A percentile compares a stretch with the other conserved stretches of the same genome.
Conservation (phyloP, 1,284 basidiomycete species). For the Mycocalia duriaeana region DNA sequence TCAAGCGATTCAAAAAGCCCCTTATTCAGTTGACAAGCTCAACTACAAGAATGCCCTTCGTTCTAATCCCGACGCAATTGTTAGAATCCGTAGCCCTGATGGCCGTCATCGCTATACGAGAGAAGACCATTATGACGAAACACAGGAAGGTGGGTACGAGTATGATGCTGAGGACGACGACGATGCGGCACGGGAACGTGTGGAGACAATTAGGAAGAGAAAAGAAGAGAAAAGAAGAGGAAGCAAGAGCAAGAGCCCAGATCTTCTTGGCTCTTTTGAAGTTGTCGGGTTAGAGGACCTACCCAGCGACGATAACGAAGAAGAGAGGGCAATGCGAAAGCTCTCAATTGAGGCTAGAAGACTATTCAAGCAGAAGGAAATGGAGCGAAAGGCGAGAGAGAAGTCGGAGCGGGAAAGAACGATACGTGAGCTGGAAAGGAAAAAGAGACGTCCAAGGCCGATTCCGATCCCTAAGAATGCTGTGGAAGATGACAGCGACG, state of each 20-base stretch:
- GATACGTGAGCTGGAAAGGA: conserved; percentile 3
- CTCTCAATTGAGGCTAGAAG: conserved; percentile 25
- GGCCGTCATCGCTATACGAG: conserved; percentile 15
- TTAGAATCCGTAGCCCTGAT: conserved; percentile 36
- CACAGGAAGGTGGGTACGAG: conserved; percentile 20
- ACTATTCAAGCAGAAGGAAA: conserved; percentile 16
- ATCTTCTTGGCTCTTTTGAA: too few species aligned
- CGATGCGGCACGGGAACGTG: conserved; percentile 14
- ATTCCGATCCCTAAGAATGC: too few species aligned
- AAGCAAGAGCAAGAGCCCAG: conserved; percentile 4
- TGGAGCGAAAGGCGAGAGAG: conserved; percentile 19
- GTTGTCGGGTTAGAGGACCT: conserved; percentile 23
- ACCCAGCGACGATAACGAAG: conserved; percentile 36
- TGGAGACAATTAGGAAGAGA: conserved; percentile 3
- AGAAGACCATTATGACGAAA: conserved; percentile 24
- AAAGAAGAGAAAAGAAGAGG: too few species aligned
- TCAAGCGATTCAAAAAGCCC: conserved; percentile 45
- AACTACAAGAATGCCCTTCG: conserved; percentile 43
- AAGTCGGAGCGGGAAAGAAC: conserved; percentile 20
- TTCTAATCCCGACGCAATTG: conserved; percentile 52
- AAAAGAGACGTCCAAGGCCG: too few species aligned
- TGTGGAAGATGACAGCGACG: too few species aligned
- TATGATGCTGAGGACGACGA: conserved; percentile 12
- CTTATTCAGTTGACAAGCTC: conserved; percentile 47
- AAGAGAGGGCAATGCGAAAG: conserved; percentile 14